These are phyloP conservation scores for Gelatoporia subvermispora DNA, from an alignment of 768 basidiomycete species.

Conservation along the genomic window DNA sequence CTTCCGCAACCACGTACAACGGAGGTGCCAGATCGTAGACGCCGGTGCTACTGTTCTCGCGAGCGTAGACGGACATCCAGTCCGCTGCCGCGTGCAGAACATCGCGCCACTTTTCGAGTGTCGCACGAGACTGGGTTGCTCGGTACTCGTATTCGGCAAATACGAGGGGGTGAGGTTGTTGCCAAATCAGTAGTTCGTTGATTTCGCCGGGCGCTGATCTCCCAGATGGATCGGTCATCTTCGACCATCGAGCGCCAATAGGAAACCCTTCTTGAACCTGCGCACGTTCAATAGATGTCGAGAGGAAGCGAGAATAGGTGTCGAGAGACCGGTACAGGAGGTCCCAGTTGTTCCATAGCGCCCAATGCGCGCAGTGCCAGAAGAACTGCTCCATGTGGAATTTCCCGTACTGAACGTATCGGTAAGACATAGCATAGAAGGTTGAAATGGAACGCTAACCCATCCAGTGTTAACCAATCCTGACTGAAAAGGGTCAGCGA, in stretches of 20 bases:
- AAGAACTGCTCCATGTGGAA: conserved; percentile 62
- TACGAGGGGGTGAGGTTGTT: conserved; percentile 54
- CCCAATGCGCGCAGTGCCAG: conserved; percentile 58
- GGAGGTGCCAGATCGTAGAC: conserved; percentile 57
- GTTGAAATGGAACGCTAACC: conserved; percentile 29
- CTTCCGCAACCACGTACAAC: conserved; percentile 52
- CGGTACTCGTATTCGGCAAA: conserved; percentile 58
- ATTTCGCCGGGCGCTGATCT: conserved; percentile 55
- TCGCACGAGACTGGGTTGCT: conserved; percentile 29
- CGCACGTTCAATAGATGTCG: conserved; percentile 40
- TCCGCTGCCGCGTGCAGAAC: conserved; percentile 51
- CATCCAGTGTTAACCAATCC: conserved; percentile 54
- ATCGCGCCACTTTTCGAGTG: conserved; percentile 45
- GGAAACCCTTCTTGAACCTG: conserved; percentile 49
- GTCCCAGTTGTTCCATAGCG: conserved; percentile 57
- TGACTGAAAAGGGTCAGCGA: conserved; percentile 30
- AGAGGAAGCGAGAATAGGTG: conserved; percentile 45
- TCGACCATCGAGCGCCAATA: conserved; percentile 56
- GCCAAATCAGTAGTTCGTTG: conserved; percentile 61
- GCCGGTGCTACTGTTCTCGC: conserved; percentile 41
- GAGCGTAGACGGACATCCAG: conserved; percentile 57
- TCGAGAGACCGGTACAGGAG: conserved; percentile 40
- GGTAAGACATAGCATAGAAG: not conserved
- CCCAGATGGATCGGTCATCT: conserved; percentile 59
- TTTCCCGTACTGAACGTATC: conserved; percentile 35